Evolutionary conservation across 805 yeast species (phyloP).

Genomic region (Hanseniaspora osmophila): DNA sequence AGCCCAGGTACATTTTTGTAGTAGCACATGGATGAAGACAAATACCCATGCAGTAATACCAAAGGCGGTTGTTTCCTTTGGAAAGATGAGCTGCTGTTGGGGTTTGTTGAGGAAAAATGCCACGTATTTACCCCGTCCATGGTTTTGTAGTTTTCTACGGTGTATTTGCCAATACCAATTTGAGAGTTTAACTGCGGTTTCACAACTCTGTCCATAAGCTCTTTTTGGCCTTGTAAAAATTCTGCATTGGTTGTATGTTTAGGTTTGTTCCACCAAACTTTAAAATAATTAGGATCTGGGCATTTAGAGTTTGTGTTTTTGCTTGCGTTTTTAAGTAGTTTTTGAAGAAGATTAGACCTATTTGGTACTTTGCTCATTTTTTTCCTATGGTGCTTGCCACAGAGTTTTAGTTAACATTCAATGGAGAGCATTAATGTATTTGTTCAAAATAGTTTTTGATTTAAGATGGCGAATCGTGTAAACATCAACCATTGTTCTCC

Average conservation of each 20-base stretch:
- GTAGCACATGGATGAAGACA: constrained; percentile 78
- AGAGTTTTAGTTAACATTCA: too few relatives aligned
- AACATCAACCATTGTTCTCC: too few relatives aligned
- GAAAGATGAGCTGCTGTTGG: background rate
- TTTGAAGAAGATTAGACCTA: background rate
- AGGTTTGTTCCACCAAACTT: constrained; percentile 4
- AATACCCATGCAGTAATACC: constrained; percentile 78
- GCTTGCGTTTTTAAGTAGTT: background rate
- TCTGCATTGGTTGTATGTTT: background rate
- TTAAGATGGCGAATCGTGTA: too few relatives aligned
- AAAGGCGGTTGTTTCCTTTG: constrained; percentile 18
- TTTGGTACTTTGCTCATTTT: background rate
- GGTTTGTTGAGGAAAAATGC: constrained; percentile 2
- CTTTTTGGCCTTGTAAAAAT: constrained; percentile 1
- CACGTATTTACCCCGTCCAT: constrained; percentile 4
- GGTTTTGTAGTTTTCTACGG: constrained; percentile 2
- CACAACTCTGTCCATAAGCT: background rate
- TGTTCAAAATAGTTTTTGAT: too few relatives aligned
- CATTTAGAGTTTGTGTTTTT: background rate
- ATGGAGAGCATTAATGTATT: too few relatives aligned
- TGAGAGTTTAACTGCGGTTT: constrained; percentile 1
- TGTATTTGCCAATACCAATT: background rate
- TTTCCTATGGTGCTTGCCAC: too few relatives aligned
- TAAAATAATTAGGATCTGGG: background rate
- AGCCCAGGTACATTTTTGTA: constrained; percentile 51